phyloP scores from a whole-genome alignment of 2,329 filamentous ascomycete genomes.

The Fusarium sp. region DNA sequence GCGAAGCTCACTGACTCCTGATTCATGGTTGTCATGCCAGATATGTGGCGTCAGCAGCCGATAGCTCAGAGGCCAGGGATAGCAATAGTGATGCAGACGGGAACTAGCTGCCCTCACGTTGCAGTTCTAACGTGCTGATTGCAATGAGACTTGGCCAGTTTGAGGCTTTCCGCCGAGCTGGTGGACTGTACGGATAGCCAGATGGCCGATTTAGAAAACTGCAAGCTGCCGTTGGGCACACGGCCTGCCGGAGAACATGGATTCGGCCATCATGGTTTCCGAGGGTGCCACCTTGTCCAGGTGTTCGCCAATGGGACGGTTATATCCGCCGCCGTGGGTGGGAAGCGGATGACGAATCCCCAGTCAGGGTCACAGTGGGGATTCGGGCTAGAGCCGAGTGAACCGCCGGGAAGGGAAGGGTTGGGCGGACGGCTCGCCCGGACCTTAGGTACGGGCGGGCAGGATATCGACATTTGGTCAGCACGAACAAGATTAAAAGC shows the following conservation, averaged over 20 bases:
- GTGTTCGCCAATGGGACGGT: slow-evolving; percentile 51
- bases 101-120: slow-evolving; percentile 31
- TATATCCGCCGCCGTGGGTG: slow-evolving; percentile 49
- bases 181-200: slow-evolving; percentile 32
- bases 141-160: slow-evolving; percentile 46
- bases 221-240: slow-evolving; percentile 45
- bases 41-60: slow-evolving; percentile 47
- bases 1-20: slow-evolving; percentile 34
- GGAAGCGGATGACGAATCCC: slow-evolving; percentile 50
- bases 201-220: slow-evolving; percentile 41
- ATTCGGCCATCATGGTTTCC: slow-evolving; percentile 43
- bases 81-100: slow-evolving; percentile 31
- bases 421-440: slow-evolving; percentile 39
- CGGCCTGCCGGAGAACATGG: slow-evolving; percentile 39
- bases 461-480: slow-evolving; percentile 47
- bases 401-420: slow-evolving; percentile 51
- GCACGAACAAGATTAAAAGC: slow-evolving; percentile 29
- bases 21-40: slow-evolving; percentile 45
- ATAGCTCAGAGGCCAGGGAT: slow-evolving; percentile 39
- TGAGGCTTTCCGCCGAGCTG: slow-evolving; percentile 47
- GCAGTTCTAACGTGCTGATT: slow-evolving; percentile 32
- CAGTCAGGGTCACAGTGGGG: slow-evolving; percentile 49
- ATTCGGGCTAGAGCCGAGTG: slow-evolving; percentile 54
- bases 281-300: slow-evolving; percentile 45
- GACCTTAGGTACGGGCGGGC: slow-evolving; percentile 29